phyloP scores from a whole-genome alignment of 306 rosid species.

The Fragaria ananassa region DNA sequence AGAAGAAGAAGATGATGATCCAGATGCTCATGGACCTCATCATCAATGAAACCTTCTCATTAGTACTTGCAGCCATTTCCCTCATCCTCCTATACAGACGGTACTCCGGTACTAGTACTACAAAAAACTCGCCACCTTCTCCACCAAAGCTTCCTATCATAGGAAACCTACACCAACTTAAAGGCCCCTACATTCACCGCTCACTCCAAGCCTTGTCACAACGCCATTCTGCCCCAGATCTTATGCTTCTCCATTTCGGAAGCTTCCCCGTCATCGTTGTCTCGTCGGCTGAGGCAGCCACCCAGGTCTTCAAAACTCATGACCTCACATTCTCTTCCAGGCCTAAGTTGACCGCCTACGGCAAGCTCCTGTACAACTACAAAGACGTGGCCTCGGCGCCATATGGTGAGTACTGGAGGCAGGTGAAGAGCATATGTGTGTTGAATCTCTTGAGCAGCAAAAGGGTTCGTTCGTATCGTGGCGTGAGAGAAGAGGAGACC shows the following conservation, averaged over 20 bases:
- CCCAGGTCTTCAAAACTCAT: conserved; percentile 39
- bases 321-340: conserved; percentile 31
- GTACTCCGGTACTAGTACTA: too few species aligned
- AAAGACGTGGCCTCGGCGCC: conserved; percentile 33
- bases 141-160: conserved; percentile 38
- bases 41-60: too few species aligned
- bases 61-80: too few species aligned
- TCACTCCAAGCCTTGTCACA: conserved; percentile 30
- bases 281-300: conserved; percentile 35
- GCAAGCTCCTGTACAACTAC: conserved; percentile 29
- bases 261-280: conserved; percentile 28
- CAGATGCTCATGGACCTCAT: too few species aligned
- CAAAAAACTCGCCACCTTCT: too few species aligned
- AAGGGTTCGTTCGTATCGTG: conserved; percentile 29
- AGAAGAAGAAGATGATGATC: too few species aligned
- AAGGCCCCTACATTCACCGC: conserved; percentile 26
- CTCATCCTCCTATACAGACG: too few species aligned
- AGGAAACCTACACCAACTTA: conserved; percentile 47
- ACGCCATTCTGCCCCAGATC: conserved; percentile 29
- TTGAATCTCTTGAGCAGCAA: conserved; percentile 32
- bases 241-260: conserved; percentile 48
- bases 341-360: background rate
- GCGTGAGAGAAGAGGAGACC: conserved; percentile 30
- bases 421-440: conserved; percentile 24
- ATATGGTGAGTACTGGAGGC: conserved; percentile 49